Percentiles rank a stretch among this genome's conserved stretches.
Evolutionary conservation across 2,329 filamentous ascomycete genomes (phyloP).

Genomic region (Ophiostoma novo-ulmi): DNA sequence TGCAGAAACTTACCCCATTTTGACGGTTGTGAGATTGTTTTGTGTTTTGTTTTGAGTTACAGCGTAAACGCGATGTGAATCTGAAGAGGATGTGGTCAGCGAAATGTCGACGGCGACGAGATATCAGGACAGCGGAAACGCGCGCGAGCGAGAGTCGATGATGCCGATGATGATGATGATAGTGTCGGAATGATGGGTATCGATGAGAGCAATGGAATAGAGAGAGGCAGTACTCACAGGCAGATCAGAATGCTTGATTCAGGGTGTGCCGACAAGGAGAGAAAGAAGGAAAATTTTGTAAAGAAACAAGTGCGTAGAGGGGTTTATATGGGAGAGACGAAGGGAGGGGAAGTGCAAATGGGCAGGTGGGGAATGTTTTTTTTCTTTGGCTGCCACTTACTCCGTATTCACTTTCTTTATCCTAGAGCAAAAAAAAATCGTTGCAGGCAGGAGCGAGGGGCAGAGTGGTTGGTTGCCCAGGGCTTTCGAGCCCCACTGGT

Average conservation of each 20-base stretch:
- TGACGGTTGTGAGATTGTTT: slow-evolving; percentile 21
- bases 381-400: slow-evolving; percentile 4
- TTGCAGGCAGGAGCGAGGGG: slow-evolving; percentile 23
- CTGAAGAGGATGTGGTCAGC: slow-evolving; percentile 22
- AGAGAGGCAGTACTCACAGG: slow-evolving; percentile 29
- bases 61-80: slow-evolving; percentile 16
- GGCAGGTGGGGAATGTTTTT: slow-evolving; percentile 20
- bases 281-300: slow-evolving; percentile 29
- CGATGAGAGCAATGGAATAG: slow-evolving; percentile 20
- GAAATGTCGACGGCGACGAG: slow-evolving; percentile 18
- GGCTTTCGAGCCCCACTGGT: slow-evolving; percentile 27
- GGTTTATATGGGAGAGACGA: slow-evolving; percentile 28
- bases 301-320: slow-evolving; percentile 27
- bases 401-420: slow-evolving; percentile 10
- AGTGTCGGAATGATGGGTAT: not conserved
- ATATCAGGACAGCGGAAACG: slow-evolving; percentile 7
- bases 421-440: slow-evolving; percentile 16
- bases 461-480: slow-evolving; percentile 27
- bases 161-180: slow-evolving; percentile 17
- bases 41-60: slow-evolving; percentile 14
- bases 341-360: slow-evolving; percentile 9
- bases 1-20: slow-evolving; percentile 21
- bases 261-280: slow-evolving; percentile 38
- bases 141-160: not conserved
- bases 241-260: slow-evolving; percentile 40